Conservation (phyloP, 768 basidiomycete genomes). For the Tricholoma saponaceum region DNA sequence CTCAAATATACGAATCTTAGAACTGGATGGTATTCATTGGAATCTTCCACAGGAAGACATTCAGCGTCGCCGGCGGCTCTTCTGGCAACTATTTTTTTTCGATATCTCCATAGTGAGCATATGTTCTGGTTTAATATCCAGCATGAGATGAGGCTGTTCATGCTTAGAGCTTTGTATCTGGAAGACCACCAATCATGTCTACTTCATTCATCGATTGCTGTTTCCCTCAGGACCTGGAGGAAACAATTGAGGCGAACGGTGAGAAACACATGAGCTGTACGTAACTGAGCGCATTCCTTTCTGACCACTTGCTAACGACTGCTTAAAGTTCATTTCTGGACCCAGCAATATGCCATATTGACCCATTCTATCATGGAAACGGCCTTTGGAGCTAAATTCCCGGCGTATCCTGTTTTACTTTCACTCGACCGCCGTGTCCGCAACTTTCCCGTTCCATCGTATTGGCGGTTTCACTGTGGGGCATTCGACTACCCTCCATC, state of each 20-base stretch:
- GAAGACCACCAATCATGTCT: constrained; percentile 55
- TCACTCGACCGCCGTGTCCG: constrained; percentile 58
- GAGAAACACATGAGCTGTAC: constrained; percentile 39
- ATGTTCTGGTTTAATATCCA: no score
- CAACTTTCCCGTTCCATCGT: constrained; percentile 51
- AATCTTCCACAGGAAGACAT: constrained; percentile 41
- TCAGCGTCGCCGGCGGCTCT: constrained; percentile 48
- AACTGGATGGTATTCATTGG: constrained; percentile 59
- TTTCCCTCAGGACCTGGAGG: constrained; percentile 38
- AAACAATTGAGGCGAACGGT: constrained; percentile 22
- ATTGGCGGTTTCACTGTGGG: constrained; percentile 30
- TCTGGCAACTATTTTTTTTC: constrained; percentile 62
- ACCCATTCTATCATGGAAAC: constrained; percentile 46
- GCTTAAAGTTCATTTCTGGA: constrained; percentile 49
- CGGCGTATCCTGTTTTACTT: constrained; percentile 47
- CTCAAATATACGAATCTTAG: no score
- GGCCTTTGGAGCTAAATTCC: constrained; percentile 49
- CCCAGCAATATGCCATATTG: constrained; percentile 48
- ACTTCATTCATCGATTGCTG: constrained; percentile 51
- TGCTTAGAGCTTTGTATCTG: constrained; percentile 54
- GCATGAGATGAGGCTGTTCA: neutral
- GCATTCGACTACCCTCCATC: constrained; percentile 11
- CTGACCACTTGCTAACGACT: neutral
- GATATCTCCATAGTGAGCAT: constrained; percentile 34
- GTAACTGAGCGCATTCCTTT: constrained; percentile 13